Percentiles rank a stretch among this genome's conserved stretches.
phyloP scores from a whole-genome alignment of 2,329 filamentous ascomycete species.

The Alternaria rosae region DNA sequence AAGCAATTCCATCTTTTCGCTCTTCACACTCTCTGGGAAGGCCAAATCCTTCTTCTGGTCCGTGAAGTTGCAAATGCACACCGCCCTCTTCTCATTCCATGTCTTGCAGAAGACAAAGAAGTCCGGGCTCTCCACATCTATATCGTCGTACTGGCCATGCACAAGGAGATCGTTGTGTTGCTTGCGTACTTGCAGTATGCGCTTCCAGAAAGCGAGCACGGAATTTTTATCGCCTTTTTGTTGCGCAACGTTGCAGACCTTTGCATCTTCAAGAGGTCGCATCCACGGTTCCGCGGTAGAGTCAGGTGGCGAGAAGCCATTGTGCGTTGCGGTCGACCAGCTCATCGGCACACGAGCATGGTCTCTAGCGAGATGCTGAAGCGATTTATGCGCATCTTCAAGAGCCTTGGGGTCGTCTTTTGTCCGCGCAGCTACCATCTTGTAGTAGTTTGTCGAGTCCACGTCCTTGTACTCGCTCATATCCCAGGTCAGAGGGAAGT shows the following conservation, averaged over 20 bases:
- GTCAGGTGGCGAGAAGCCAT: conserved; percentile 64
- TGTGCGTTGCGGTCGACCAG: conserved; percentile 65
- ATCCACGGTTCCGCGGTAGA: conserved; percentile 64
- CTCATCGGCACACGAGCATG: conserved; percentile 74
- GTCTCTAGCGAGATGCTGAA: conserved; percentile 69
- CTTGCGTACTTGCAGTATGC: conserved; percentile 63
- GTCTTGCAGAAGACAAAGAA: conserved; percentile 62
- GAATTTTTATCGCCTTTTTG: conserved; percentile 57
- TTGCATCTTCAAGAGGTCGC: conserved; percentile 64
- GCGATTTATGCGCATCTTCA: conserved; percentile 57
- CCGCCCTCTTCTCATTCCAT: conserved; percentile 37
- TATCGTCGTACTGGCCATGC: conserved; percentile 65
- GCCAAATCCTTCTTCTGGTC: conserved; percentile 40
- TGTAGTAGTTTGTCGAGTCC: conserved; percentile 63
- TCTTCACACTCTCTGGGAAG: conserved; percentile 39
- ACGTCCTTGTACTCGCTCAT: conserved; percentile 60
- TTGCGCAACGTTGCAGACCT: conserved; percentile 63
- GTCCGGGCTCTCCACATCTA: conserved; percentile 60
- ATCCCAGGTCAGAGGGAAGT: conserved; percentile 54
- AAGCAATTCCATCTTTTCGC: conserved; percentile 40
- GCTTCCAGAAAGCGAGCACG: conserved; percentile 69
- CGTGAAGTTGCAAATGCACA: conserved; percentile 48
- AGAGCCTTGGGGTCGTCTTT: conserved; percentile 47
- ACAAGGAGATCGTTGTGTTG: conserved; percentile 66
- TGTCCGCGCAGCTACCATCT: conserved; percentile 41